Evolutionary conservation across 2,329 filamentous ascomycete species (phyloP).

Genomic region (Hymenoscyphus occultus): DNA sequence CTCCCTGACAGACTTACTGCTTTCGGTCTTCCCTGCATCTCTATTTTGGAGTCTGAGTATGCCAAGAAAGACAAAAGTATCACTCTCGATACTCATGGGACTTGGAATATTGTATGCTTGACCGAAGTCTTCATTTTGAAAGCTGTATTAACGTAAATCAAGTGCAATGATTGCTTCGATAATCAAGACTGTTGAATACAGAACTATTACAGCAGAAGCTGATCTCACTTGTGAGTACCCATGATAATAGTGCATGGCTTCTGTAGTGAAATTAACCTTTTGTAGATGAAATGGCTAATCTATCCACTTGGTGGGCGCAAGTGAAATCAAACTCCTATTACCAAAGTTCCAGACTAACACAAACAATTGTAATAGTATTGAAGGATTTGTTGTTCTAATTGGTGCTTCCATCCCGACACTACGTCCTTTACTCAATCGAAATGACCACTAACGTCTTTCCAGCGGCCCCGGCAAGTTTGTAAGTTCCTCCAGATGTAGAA

Average conservation of each 20-base stretch:
- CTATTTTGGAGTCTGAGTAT: background rate
- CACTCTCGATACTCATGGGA: background rate
- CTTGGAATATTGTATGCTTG: background rate
- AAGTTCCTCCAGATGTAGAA: too few species aligned
- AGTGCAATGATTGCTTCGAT: background rate
- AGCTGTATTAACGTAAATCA: background rate
- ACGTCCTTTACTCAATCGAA: background rate
- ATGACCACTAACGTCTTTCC: background rate
- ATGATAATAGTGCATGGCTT: background rate
- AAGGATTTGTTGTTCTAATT: background rate
- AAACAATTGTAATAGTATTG: background rate
- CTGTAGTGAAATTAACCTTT: background rate
- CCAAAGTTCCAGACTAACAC: too few species aligned
- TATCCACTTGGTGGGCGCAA: background rate
- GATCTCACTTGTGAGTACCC: background rate
- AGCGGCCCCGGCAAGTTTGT: too few species aligned
- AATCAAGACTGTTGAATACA: background rate
- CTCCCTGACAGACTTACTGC: background rate
- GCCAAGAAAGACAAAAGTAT: background rate
- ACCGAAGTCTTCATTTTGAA: background rate
- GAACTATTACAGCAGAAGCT: background rate
- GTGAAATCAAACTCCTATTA: background rate
- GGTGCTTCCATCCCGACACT: background rate
- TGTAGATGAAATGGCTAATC: background rate
- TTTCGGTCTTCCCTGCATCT: background rate